Evolutionary conservation across 805 yeast genomes (phyloP).

Genomic region (Pichia occidentalis): DNA sequence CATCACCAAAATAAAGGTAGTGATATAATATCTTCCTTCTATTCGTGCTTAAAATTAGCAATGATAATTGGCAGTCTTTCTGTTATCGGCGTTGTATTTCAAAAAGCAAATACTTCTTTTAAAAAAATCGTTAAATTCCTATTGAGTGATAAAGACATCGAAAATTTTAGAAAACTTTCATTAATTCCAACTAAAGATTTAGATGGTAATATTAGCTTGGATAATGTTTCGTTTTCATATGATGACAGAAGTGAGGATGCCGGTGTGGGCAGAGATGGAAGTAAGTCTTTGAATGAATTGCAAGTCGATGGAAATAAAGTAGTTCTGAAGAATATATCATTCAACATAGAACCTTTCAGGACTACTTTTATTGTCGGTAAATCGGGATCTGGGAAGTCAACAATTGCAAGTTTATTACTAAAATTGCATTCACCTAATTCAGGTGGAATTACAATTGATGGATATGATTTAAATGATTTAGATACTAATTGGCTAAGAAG

Average conservation of each 20-base stretch:
- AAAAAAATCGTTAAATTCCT: constrained; percentile 39
- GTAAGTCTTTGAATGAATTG: too few species aligned
- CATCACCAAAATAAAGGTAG: constrained; percentile 47
- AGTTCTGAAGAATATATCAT: constrained; percentile 42
- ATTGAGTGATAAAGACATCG: constrained; percentile 12
- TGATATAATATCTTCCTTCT: constrained; percentile 73
- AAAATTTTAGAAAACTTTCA: constrained; percentile 3
- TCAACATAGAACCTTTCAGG: constrained; percentile 39
- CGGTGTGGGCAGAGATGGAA: too few species aligned
- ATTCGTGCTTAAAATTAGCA: constrained; percentile 72
- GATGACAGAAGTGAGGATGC: constrained; percentile 17
- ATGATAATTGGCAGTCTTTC: constrained; percentile 49
- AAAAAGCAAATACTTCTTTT: constrained; percentile 69
- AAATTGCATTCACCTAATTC: constrained; percentile 46
- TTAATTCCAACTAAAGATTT: constrained; percentile 22
- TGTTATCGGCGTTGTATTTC: constrained; percentile 52
- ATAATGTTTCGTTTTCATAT: constrained; percentile 56
- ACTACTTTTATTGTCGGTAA: constrained; percentile 69
- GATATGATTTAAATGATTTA: constrained; percentile 37
- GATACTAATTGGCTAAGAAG: constrained; percentile 47
- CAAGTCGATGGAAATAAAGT: too few species aligned
- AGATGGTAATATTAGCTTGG: constrained; percentile 48
- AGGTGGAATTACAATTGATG: constrained; percentile 61
- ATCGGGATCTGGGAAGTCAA: constrained; percentile 93
- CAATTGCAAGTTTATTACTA: constrained; percentile 58